A percentile compares a stretch with the other conserved stretches of the same genome.
phyloP scores from a whole-genome alignment of 306 rosid genomes.

The Acacia crassicarpa region DNA sequence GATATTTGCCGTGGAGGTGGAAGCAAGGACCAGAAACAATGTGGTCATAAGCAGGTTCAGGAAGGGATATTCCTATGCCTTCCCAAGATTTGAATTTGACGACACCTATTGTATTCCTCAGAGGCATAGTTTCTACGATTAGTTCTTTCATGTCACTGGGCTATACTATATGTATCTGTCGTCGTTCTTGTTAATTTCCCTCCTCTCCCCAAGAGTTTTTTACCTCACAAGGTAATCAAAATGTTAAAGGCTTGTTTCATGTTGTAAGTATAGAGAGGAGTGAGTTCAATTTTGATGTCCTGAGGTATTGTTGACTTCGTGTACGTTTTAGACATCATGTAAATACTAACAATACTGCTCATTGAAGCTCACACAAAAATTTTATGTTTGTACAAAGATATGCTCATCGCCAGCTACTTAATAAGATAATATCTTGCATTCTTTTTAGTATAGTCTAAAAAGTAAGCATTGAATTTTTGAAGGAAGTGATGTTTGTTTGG shows the following conservation, averaged over 20 bases:
- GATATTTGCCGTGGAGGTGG: slow-evolving; percentile 71
- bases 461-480: too few relatives aligned
- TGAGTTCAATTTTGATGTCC: background rate
- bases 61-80: slow-evolving; percentile 66
- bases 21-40: slow-evolving; percentile 49
- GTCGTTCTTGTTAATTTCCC: background rate
- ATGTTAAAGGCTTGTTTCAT: background rate
- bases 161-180: background rate
- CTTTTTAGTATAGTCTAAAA: too few relatives aligned
- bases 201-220: background rate
- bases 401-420: too few relatives aligned
- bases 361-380: background rate
- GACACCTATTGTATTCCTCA: slow-evolving; percentile 56
- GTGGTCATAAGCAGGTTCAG: slow-evolving; percentile 43
- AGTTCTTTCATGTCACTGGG: background rate
- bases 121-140: slow-evolving; percentile 81
- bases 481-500: background rate
- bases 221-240: background rate
- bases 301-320: background rate
- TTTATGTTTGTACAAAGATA: too few relatives aligned
- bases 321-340: background rate
- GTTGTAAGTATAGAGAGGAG: background rate
- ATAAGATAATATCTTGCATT: too few relatives aligned
- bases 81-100: slow-evolving; percentile 56
- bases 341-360: background rate